Evolutionary conservation across 116 monocot genomes (phyloP), one percentile per base, ranked within the genome.

Genomic region (Trichopus zeylanicus): DNA sequence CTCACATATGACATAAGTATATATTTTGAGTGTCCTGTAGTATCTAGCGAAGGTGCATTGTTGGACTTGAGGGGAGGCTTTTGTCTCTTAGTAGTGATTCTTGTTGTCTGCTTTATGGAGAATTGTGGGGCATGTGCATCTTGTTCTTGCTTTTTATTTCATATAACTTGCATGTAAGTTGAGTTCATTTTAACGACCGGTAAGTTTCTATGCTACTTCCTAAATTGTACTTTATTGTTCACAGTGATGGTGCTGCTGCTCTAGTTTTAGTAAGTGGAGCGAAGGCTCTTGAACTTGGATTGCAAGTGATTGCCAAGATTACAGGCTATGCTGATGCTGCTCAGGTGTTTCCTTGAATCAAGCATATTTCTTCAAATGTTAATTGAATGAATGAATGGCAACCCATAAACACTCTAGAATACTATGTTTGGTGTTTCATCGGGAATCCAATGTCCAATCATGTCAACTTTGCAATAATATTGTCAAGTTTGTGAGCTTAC

Each of bases 231-330:
- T n/a, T 42, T 42, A 12, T 42, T n/a, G 3, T 42, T 9, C 13
- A 64, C 60, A 97, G 98, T 82, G 98, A 98, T 70, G 98, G 98
- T 57, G 91, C 98, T 70, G 98, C 98, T 55, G 98, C 91, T 6
- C 71, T 98, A 61, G 85, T 98, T 13, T 66, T 98, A 62, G 88
- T 98, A 46, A 98, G 98, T 75, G 91, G 88, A 53, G 73, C 79
- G 49, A 98, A 91, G 70, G 98, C 88, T 53, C 61, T 62, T 30
- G 78, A 98, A 75, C 70, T 98, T 56, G 85, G 98, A 55, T 73
- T 98, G 55, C 65, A 79, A 61, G 85, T 91, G 11, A 79, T 91
- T 78, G 98, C 91, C 34, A 91, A 78, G 70, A 85, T 98, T 19
- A 81, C 33, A 48, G 91, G 98, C 54, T 98, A 85, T 82, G 98